phyloP scores from a whole-genome alignment of 148 eudicot genomes.

The Hydrangea macrophylla region DNA sequence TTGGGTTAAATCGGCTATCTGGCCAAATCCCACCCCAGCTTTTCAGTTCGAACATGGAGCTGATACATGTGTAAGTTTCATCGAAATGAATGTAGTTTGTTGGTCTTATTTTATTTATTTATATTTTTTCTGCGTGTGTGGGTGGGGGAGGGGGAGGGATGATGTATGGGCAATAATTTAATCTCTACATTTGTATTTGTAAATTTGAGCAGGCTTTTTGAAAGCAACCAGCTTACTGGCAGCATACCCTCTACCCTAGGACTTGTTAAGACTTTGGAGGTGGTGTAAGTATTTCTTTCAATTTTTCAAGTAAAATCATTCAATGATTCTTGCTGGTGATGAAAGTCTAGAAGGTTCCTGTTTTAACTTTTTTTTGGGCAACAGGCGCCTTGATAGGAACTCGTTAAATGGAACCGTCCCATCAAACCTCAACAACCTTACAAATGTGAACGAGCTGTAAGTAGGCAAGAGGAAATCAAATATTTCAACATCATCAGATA shows the following conservation, averaged over 20 bases:
- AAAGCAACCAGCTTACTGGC: constrained; percentile 55
- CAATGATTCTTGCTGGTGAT: not conserved
- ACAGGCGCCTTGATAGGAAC: constrained; percentile 70
- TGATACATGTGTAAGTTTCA: constrained; percentile 62
- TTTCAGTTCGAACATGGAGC: constrained; percentile 48
- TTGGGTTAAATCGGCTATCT: constrained; percentile 61
- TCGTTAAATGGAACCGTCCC: constrained; percentile 52
- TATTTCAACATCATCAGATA: not conserved
- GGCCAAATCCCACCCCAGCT: constrained; percentile 53
- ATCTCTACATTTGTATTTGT: not conserved
- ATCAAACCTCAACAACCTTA: constrained; percentile 52
- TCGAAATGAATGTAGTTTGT: not conserved
- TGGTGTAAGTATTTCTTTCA: constrained; percentile 47
- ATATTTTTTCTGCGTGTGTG: too few species aligned
- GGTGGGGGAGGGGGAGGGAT: too few species aligned
- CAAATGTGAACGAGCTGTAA: constrained; percentile 54
- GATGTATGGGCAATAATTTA: not conserved
- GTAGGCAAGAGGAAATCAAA: constrained; percentile 2
- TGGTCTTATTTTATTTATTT: not conserved
- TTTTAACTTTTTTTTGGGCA: not conserved
- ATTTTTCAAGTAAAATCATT: not conserved
- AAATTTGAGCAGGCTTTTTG: constrained; percentile 47
- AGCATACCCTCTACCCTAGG: constrained; percentile 55
- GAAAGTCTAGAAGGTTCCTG: not conserved
- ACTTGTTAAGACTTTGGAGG: constrained; percentile 47